Percentiles rank a stretch among this genome's conserved stretches.
These are phyloP conservation scores for Fusarium buxicola DNA, from an alignment of 2,329 filamentous ascomycete species.

Conservation along the genomic window DNA sequence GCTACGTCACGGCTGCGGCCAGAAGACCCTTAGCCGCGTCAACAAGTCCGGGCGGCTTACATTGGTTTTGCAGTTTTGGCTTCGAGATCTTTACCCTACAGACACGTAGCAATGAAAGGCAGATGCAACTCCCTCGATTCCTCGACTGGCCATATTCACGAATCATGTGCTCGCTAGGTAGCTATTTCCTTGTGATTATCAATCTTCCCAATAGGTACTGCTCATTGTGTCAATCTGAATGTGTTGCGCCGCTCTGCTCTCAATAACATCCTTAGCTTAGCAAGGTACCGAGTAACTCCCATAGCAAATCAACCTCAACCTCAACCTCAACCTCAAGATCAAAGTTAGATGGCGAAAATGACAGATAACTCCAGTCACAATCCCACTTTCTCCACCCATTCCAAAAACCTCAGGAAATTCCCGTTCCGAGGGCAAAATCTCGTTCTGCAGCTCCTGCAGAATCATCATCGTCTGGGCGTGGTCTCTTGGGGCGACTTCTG, in stretches of 20 bases:
- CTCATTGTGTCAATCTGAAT: slow-evolving; percentile 11
- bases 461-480: neutral
- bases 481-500: slow-evolving; percentile 5
- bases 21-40: slow-evolving; percentile 27
- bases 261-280: neutral
- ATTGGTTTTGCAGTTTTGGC: neutral
- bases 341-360: too few relatives aligned
- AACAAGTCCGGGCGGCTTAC: slow-evolving; percentile 8
- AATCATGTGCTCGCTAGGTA: slow-evolving; percentile 8
- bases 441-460: neutral
- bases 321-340: neutral
- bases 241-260: neutral
- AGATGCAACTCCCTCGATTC: neutral
- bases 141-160: neutral
- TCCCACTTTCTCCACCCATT: too few relatives aligned
- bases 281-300: neutral
- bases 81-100: slow-evolving; percentile 3
- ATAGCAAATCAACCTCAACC: neutral
- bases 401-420: neutral
- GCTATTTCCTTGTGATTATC: neutral
- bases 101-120: neutral
- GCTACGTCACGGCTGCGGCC: slow-evolving; percentile 29
- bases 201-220: neutral
- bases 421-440: neutral
- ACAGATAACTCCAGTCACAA: too few relatives aligned